Base-by-base conservation (phyloP, 257 asterid species). In the Nemophila menziesii region DNA sequence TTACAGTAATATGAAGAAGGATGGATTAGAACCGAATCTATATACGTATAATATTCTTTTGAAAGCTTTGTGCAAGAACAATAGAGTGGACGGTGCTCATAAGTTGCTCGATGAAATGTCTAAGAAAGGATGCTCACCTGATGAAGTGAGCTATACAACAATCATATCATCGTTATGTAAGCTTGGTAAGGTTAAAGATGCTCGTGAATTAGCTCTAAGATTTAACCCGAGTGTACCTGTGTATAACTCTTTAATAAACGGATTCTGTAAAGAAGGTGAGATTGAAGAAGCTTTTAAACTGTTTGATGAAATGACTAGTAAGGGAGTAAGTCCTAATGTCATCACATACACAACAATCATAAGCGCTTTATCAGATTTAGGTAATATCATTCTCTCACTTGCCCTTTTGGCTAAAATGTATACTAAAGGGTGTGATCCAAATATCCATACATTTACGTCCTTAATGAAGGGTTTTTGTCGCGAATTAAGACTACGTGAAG, bases 41-140 rank as follows among this genome's bases (percentile, higher is more conserved):
- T 83, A 58, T 52, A 87, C 97, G 0, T 78, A 87, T 49, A 87
- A 87, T 51, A 80, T 87, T 50, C 77, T 87, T 22, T 52, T 87
- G 84, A 87, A 87, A 68, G 90, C 93, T 0, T 53, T 87, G 46
- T 87, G 95, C 56, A 83, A 75, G 80, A 83, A 80, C 39, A 61
- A 68, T 33, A 80, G 93, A 52, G 33, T 78, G 4, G 58, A 67
- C 48, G 93, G 78, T 5, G 97, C 95, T 36, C 57, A 49, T 29
- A 73, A 65, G 67, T 58, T 87, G 92, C 92, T 87, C n/a, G 71
- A 39, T 27, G 93, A 83, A 62, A 83, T 87, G 97, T 71, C 90
- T 4, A 69, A 66, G 37, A 87, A 78, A 71, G 92, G 80, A 3
- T 87, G 86, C 61, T 73, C 61, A 22, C 95, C 92, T 0, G 97